Percentiles rank a stretch among this genome's conserved stretches.
phyloP scores from a whole-genome alignment of 1,284 basidiomycete species.

The Dichomitus squalens region DNA sequence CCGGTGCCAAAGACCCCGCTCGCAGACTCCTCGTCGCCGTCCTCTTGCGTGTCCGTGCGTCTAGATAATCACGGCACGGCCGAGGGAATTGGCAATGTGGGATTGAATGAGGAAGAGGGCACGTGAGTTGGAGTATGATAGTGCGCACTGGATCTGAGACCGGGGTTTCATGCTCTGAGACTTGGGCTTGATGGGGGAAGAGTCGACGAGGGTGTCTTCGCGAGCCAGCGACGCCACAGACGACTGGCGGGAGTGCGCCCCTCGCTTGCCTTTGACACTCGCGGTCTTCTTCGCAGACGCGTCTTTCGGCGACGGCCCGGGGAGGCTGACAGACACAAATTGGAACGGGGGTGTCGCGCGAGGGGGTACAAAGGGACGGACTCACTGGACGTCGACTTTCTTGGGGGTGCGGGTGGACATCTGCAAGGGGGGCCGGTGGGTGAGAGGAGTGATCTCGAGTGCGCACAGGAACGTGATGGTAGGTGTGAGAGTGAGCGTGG shows the following conservation, averaged over 20 bases:
- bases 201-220: conserved; percentile 20
- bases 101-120: background rate
- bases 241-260: conserved; percentile 13
- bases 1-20: conserved; percentile 27
- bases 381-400: conserved; percentile 47
- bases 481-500: conserved; percentile 1
- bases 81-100: background rate
- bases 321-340: conserved; percentile 16
- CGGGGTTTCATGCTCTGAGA: conserved; percentile 14
- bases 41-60: conserved; percentile 20
- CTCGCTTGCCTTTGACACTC: conserved; percentile 16
- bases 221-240: conserved; percentile 20
- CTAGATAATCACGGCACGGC: background rate
- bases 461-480: background rate
- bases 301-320: conserved; percentile 27
- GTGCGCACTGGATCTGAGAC: conserved; percentile 12
- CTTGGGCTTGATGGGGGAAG: conserved; percentile 12
- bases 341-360: background rate
- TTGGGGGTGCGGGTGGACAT: conserved; percentile 31
- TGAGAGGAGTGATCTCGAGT: background rate
- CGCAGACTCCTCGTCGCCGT: conserved; percentile 22
- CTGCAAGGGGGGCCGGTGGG: conserved; percentile 6
- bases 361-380: conserved; percentile 9
- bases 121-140: no score
- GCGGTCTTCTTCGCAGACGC: conserved; percentile 22